Evolutionary conservation across 202 grass and related monocot species (phyloP), one percentile per base, ranked within the genome.

Genomic region (Thinopyrum obtusiflorum): DNA sequence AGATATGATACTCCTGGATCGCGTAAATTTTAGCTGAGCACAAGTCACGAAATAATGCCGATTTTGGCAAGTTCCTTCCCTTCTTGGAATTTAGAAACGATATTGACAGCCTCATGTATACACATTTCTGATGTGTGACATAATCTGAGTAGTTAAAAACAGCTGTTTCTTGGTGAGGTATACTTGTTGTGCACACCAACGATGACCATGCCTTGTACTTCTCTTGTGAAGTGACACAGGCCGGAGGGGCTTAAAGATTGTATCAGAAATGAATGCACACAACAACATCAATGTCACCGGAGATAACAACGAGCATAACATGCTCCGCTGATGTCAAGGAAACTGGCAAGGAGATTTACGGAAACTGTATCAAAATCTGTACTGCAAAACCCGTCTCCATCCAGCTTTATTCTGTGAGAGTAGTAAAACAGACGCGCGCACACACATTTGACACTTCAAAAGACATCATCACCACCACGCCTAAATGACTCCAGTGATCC

Each of bases 371-470:
- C 44, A 15, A 47, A 47, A 47, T 0, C 44, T 15, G 4, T 15
- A 47, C 44, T 15, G 44, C 57, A 35, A 23, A 81, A 69, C 40
- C 31, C 29, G 37, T 61, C 68, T 53, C 28, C 80, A 70, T 10
- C 15, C 21, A 77, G 4, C 9, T 15, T 87, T 88, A 91, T 91
- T 87, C 77, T 8, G 7, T 28, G 80, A 64, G 80, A 76, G 8
- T 81, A 76, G 8, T 81, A 68, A 7, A 3, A 20, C 20, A 55
- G 4, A 13, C 69, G 62, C 7, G 2, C 26, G 28, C 51, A 61
- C 31, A 7, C 2, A 11, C 10, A 7, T 3, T 14, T 46, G 18
- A 76, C 18, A 33, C 73, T 55, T 7, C 2, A 55, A 62, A 65
- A 61, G 26, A 81, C 14, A 83, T 1, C 40, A 44, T 12, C 18